Base-by-base conservation (phyloP, 768 basidiomycete genomes). In the Tricholoma flavovirens region DNA sequence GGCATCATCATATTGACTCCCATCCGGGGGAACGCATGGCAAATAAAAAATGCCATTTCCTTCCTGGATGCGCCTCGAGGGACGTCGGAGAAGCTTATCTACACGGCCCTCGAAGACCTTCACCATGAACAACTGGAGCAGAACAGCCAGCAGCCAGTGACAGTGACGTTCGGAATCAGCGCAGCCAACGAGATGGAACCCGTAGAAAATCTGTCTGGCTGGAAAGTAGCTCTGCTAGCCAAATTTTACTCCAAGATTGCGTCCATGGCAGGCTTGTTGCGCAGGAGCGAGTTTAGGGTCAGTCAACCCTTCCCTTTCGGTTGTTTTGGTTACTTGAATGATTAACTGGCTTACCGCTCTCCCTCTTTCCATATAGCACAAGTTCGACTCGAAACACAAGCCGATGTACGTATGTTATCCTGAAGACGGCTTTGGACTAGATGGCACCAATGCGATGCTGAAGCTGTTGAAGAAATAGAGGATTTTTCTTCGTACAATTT, bases 61-160 rank as follows among this genome's bases (percentile, higher is more conserved):
- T 83, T 84, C 66, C 81, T 81, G 5, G 63, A 71, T 24, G 77
- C 82, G 0, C 79, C 80, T 0, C 76, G 76, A 55, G 82, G 81
- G 19, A 81, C 79, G 0, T 82, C 81, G 2, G 81, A 84, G 56
- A 66, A 66, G 12, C 72, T 83, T 56, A 81, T 84, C 51, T 73
- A 75, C 59, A 71, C 71, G 4, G 76, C 76, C 0, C 71, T 84
- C 48, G 71, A 66, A 42, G 73, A 76, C 56, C 61, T 79, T 8
- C 65, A 77, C 33, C 64, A 66, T 24, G 72, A 49, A 29, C 17
- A 43, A 50, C 32, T 35, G 56, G 19, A 46, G n/a, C n/a, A 22
- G 56, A 10, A 55, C 32, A 9, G 43, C 42, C 56, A 58, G 2
- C 48, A 70, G 11, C 67, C 70, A 8, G 67, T 75, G 9, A 70